Percentiles rank a stretch among this genome's conserved stretches.
Evolutionary conservation across 805 yeast species (phyloP).

Genomic region (Diddensiella santjacobensis): DNA sequence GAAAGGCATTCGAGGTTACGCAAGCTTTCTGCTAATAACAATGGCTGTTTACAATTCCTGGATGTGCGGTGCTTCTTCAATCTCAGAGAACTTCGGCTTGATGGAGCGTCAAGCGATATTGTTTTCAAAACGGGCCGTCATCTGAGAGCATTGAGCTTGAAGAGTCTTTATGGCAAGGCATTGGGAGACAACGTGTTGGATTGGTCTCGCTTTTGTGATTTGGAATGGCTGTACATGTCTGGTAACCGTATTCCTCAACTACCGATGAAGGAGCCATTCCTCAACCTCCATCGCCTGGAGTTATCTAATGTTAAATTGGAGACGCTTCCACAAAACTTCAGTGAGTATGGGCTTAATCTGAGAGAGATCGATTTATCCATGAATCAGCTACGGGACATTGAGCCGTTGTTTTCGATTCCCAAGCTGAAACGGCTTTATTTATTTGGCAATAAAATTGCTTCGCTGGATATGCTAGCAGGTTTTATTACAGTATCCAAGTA

Average conservation of each 20-base stretch:
- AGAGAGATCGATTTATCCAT: constrained; percentile 34
- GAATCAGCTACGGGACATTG: constrained; percentile 28
- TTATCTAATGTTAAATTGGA: constrained; percentile 26
- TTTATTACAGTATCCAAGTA: constrained; percentile 19
- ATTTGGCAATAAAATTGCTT: constrained; percentile 26
- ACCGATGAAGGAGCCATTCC: constrained; percentile 25
- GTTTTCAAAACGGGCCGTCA: not conserved
- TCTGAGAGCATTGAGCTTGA: constrained; percentile 4
- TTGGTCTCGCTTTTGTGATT: constrained; percentile 26
- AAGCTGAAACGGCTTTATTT: constrained; percentile 28
- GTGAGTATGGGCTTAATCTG: constrained; percentile 26
- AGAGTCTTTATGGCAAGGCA: not conserved
- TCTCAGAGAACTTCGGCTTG: constrained; percentile 19
- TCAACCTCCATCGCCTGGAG: constrained; percentile 32
- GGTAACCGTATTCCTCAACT: constrained; percentile 30
- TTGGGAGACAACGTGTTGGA: not conserved
- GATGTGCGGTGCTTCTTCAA: constrained; percentile 27
- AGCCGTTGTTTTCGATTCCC: constrained; percentile 27
- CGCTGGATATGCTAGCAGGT: constrained; percentile 20
- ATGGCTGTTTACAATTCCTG: constrained; percentile 31
- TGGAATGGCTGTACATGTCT: constrained; percentile 39
- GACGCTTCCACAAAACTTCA: constrained; percentile 27
- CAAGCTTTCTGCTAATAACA: constrained; percentile 38
- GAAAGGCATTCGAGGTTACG: constrained; percentile 34
- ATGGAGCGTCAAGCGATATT: constrained; percentile 20